Evolutionary conservation across 129 eudicot genomes (phyloP).

Genomic region (Artemisia annua): DNA sequence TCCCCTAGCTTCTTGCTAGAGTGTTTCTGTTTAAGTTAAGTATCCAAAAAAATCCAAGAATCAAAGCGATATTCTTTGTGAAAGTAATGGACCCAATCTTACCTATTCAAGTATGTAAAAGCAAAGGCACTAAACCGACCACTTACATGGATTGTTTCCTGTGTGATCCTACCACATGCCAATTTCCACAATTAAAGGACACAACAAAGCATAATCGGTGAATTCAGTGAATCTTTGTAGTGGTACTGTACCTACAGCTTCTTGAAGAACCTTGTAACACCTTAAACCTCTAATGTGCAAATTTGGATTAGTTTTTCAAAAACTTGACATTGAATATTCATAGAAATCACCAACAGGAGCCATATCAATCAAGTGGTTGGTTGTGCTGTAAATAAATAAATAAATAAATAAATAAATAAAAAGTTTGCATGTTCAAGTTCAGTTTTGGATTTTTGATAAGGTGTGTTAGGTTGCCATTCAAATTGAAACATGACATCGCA

Average conservation of each 20-base stretch:
- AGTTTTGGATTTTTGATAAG: too few species aligned
- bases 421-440: neutral
- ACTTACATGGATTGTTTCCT: constrained; percentile 27
- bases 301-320: constrained; percentile 2
- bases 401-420: too few species aligned
- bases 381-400: neutral
- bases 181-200: constrained; percentile 36
- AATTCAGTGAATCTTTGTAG: constrained; percentile 22
- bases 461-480: too few species aligned
- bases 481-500: too few species aligned
- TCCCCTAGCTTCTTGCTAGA: too few species aligned
- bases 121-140: constrained; percentile 38
- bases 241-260: constrained; percentile 16
- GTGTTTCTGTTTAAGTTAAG: too few species aligned
- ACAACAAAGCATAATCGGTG: constrained; percentile 17
- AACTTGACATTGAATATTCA: neutral
- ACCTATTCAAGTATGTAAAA: constrained; percentile 15
- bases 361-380: neutral
- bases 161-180: constrained; percentile 29
- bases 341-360: neutral
- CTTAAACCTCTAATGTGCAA: neutral
- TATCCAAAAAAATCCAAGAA: too few species aligned
- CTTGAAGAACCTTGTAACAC: constrained; percentile 25
- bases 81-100: constrained; percentile 8
- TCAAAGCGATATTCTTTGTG: too few species aligned